These are phyloP conservation scores for Scenedesmus sp. DNA, from an alignment of 163 green algal species.

Conservation along the genomic window DNA sequence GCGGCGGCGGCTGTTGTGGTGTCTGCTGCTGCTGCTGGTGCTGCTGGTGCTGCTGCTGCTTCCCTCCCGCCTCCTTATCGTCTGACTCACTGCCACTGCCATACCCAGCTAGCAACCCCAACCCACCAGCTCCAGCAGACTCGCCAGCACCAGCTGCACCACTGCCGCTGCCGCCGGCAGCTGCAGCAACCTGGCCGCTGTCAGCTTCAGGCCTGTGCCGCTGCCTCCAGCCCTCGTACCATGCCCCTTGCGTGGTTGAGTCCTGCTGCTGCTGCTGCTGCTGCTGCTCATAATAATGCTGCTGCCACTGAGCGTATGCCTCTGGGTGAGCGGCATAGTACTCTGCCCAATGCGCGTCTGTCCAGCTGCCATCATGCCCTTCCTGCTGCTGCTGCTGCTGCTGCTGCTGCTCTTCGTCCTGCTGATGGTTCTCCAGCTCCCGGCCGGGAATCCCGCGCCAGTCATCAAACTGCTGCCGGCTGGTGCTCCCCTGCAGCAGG, in stretches of 20 bases:
- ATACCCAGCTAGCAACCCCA: constrained; percentile 43
- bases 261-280: constrained; percentile 33
- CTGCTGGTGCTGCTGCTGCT: constrained; percentile 11
- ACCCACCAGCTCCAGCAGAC: background rate
- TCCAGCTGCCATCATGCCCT: constrained; percentile 11
- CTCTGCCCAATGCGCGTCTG: constrained; percentile 28
- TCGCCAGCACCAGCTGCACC: background rate
- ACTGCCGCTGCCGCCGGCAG: background rate
- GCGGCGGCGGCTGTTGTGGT: background rate
- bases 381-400: constrained; percentile 3
- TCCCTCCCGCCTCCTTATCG: background rate
- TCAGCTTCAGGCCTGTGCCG: background rate
- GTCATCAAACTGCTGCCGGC: constrained; percentile 48
- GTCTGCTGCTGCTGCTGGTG: background rate
- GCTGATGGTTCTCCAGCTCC: constrained; percentile 23
- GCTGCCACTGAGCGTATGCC: constrained; percentile 23
- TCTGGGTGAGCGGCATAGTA: constrained; percentile 29
- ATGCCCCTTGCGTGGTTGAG: background rate
- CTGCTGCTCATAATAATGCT: constrained; percentile 37
- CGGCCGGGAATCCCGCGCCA: constrained; percentile 23
- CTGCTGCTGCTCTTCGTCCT: constrained; percentile 62
- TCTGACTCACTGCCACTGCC: constrained; percentile 42
- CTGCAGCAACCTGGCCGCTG: background rate
- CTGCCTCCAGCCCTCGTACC: constrained; percentile 26
- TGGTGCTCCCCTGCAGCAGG: background rate